These are phyloP conservation scores for Alternaria sp. DNA, from an alignment of 2,329 filamentous ascomycete genomes.

Conservation along the genomic window DNA sequence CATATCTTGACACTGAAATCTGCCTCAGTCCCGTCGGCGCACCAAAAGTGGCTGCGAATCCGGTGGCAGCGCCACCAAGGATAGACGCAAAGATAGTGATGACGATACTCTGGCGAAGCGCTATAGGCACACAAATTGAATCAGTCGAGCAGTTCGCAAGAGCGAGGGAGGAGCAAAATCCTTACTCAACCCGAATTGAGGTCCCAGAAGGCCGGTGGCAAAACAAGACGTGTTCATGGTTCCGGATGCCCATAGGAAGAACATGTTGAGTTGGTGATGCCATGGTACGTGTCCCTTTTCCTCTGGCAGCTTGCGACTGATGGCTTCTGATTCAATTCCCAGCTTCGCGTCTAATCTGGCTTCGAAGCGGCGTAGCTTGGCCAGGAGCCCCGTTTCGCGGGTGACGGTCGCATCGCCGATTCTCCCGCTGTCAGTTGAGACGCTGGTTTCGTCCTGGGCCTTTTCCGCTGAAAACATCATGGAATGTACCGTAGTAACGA, in stretches of 20 bases:
- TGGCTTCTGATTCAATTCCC: conserved; percentile 37
- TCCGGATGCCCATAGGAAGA: conserved; percentile 57
- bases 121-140: conserved; percentile 7
- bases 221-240: conserved; percentile 54
- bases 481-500: not conserved
- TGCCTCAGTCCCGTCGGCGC: conserved; percentile 55
- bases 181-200: conserved; percentile 57
- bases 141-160: conserved; percentile 3
- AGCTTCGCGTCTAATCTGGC: conserved; percentile 31
- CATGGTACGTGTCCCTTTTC: conserved; percentile 39
- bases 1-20: conserved; percentile 57
- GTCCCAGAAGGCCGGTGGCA: conserved; percentile 56
- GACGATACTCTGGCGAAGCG: conserved; percentile 55
- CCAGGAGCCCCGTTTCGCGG: conserved; percentile 28
- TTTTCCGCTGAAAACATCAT: conserved; percentile 20
- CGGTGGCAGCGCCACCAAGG: conserved; percentile 53
- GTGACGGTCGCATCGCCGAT: conserved; percentile 9
- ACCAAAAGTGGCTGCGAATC: conserved; percentile 55
- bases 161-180: not conserved
- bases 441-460: conserved; percentile 19
- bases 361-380: conserved; percentile 29
- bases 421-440: conserved; percentile 18
- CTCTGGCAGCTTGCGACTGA: conserved; percentile 36
- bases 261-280: conserved; percentile 46
- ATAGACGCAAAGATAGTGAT: conserved; percentile 54